Evolutionary conservation across 805 yeast species (phyloP), one percentile per base, ranked within the genome.

Genomic region (Pichia deserticola): DNA sequence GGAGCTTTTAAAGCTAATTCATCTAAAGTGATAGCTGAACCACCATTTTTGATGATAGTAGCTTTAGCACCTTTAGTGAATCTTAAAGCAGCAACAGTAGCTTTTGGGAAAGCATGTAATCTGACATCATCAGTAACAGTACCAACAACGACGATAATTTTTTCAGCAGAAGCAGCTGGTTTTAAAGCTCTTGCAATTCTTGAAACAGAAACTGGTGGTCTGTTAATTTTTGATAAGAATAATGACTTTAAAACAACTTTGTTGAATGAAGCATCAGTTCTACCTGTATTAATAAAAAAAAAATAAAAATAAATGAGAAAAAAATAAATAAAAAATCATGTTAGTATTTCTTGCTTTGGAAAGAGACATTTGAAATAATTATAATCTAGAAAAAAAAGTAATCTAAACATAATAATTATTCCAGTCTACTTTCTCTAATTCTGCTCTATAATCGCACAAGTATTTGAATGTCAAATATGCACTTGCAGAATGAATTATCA

Each of bases 61-160:
- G 97, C 97, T 77, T 86, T 89, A 75, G 99, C 99, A 78, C 93
- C 87, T 70, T 93, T 95, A 66, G 99, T 93, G 89, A 93, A 90
- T 79, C 96, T 89, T 76, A 93, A 86, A 76, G 99, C 99, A 70
- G 99, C 98, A 67, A 93, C 88, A 61, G 98, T 87, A 70, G 92
- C 78, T 85, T 90, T 90, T 79, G 98, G 98, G 82, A 88, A 81
- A 67, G 83, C 88, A 63, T 81, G 78, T 74, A 93, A 76, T 82
- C 98, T 90, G 85, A 78, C 76, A 79, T 93, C 99, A 67, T 92
- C 98, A 63, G 99, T 93, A 69, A 93, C 95, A 76, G 99, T 93
- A 78, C 99, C 98, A 65, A 92, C 97, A 78, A 93, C 96, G 65
- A 93, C 99, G 65, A 92, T 75, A 72, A 86, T 92, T 87, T 90